Percentiles rank a stretch among this genome's conserved stretches.
These are phyloP conservation scores for Actinomortierella ambigua DNA, from an alignment of 371 early-diverging fungal genomes.

Conservation along the genomic window DNA sequence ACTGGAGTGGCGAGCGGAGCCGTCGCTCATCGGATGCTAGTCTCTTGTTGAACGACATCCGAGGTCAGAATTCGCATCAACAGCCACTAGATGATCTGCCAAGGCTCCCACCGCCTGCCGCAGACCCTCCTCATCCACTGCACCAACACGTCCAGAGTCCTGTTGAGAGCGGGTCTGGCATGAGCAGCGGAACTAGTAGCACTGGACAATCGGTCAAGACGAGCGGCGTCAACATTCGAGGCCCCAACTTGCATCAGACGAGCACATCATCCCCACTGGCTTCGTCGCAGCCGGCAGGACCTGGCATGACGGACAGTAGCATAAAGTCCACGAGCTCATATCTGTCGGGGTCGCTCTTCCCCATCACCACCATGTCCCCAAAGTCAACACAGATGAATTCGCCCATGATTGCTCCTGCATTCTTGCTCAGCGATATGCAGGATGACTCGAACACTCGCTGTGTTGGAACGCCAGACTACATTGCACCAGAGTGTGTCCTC, in stretches of 20 bases:
- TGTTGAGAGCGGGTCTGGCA: too few relatives aligned
- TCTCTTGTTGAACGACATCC: constrained; percentile 20
- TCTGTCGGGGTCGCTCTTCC: constrained; percentile 27
- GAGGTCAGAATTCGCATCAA: constrained; percentile 21
- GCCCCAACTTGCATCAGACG: too few relatives aligned
- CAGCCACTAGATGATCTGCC: constrained; percentile 30
- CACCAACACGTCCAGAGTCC: neutral
- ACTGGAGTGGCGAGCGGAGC: constrained; percentile 37
- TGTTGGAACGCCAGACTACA: constrained; percentile 98
- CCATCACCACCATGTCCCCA: constrained; percentile 31
- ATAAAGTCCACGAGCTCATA: constrained; percentile 44
- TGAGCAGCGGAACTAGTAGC: too few relatives aligned
- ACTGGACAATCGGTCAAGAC: too few relatives aligned
- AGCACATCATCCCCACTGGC: neutral
- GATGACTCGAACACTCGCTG: constrained; percentile 47
- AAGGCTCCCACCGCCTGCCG: constrained; percentile 35
- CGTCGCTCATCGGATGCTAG: constrained; percentile 45
- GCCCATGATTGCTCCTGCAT: constrained; percentile 32
- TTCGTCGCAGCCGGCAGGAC: constrained; percentile 1
- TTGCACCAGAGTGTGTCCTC: constrained; percentile 93
- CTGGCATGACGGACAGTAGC: constrained; percentile 26
- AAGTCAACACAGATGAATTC: constrained; percentile 29
- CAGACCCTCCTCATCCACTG: constrained; percentile 28
- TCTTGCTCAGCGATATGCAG: constrained; percentile 30
- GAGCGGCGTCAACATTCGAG: too few relatives aligned